Percentiles rank a stretch among this genome's conserved stretches.
Conservation (phyloP, 331 rosid genomes). For the Stylosanthes scabra region DNA sequence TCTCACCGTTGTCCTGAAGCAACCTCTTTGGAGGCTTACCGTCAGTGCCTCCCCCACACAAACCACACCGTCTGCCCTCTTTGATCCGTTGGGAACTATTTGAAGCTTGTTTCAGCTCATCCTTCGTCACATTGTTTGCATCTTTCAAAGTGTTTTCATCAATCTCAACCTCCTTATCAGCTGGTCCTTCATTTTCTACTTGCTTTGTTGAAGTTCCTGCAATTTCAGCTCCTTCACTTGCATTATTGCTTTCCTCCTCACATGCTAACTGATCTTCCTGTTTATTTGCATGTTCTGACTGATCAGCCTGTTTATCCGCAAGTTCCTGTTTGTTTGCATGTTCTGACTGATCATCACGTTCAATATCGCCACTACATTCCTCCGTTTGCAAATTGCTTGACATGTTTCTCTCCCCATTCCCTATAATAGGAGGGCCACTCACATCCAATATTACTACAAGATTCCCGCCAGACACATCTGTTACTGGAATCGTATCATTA, state of each 20-base stretch:
- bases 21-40: slow-evolving; percentile 87
- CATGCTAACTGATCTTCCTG: slow-evolving; percentile 51
- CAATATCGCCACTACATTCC: slow-evolving; percentile 47
- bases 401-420: slow-evolving; percentile 45
- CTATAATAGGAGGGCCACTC: slow-evolving; percentile 21
- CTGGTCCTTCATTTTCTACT: slow-evolving; percentile 49
- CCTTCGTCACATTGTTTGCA: slow-evolving; percentile 38
- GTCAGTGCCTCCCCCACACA: slow-evolving; percentile 95
- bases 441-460: slow-evolving; percentile 38
- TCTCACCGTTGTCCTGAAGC: slow-evolving; percentile 72
- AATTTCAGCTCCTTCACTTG: slow-evolving; percentile 47
- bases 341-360: slow-evolving; percentile 1
- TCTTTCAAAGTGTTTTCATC: slow-evolving; percentile 44
- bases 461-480: slow-evolving; percentile 27
- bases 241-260: slow-evolving; percentile 50
- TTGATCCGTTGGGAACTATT: slow-evolving; percentile 56
- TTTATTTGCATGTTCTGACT: slow-evolving; percentile 40
- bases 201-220: slow-evolving; percentile 43
- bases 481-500: slow-evolving; percentile 36
- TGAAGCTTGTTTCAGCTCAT: slow-evolving; percentile 47
- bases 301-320: too few species aligned
- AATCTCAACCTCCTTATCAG: slow-evolving; percentile 46
- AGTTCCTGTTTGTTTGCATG: too few species aligned
- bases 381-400: slow-evolving; percentile 42
- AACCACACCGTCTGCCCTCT: slow-evolving; percentile 91